Conservation (phyloP, 73 alveolate genomes). For the Effrenium voratum region DNA sequence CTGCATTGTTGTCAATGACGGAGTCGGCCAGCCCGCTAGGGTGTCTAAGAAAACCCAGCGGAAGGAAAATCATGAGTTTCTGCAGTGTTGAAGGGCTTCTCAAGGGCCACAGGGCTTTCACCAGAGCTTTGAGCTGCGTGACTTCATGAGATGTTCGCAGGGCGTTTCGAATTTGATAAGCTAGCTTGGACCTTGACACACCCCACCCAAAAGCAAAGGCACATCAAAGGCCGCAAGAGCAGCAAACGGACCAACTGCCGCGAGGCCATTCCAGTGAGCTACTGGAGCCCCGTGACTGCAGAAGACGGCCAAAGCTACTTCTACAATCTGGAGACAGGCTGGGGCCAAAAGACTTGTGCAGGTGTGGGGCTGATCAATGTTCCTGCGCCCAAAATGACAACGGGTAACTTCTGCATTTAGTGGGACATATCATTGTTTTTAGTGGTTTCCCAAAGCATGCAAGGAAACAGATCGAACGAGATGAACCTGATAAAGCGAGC, state of each 20-base stretch:
- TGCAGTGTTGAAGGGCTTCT: no score
- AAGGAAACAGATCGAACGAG: neutral
- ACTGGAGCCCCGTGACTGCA: constrained; percentile 81
- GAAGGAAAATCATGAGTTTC: no score
- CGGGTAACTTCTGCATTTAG: neutral
- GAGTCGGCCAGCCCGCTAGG: no score
- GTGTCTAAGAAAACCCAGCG: no score
- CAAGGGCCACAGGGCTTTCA: no score
- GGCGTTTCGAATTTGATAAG: no score
- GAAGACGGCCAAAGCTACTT: constrained; percentile 64
- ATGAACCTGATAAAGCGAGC: neutral
- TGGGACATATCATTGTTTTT: neutral
- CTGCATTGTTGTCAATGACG: no score
- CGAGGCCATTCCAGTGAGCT: neutral
- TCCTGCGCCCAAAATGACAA: neutral
- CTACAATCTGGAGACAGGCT: constrained; percentile 87
- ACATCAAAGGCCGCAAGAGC: no score
- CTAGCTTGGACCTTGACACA: no score
- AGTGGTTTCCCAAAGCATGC: neutral
- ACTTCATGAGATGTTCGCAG: no score
- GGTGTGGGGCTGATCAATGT: neutral
- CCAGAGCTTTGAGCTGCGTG: no score
- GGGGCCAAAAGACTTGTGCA: neutral
- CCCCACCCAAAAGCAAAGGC: no score
- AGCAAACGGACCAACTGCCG: neutral